Conservation (phyloP, 2,329 filamentous ascomycete genomes). For the Stachybotrys chlorohalonatus region DNA sequence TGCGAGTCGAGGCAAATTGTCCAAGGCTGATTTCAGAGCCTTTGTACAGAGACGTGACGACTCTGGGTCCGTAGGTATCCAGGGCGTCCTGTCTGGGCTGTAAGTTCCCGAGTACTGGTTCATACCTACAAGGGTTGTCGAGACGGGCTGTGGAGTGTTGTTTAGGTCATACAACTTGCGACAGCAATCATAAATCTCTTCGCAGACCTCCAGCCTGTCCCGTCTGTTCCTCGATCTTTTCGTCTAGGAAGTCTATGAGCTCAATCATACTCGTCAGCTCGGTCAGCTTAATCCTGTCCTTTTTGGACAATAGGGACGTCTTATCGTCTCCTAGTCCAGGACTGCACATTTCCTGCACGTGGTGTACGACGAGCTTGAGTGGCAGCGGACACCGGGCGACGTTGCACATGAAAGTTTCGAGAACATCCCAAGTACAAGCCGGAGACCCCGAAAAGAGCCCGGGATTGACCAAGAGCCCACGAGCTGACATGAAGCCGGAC, state of each 20-base stretch:
- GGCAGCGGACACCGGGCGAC: slow-evolving; percentile 49
- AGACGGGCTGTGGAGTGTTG: not conserved
- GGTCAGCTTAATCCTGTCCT: slow-evolving; percentile 42
- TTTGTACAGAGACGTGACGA: slow-evolving; percentile 85
- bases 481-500: slow-evolving; percentile 60
- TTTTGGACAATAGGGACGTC: slow-evolving; percentile 42
- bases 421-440: slow-evolving; percentile 51
- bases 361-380: slow-evolving; percentile 55
- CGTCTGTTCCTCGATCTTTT: slow-evolving; percentile 28
- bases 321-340: slow-evolving; percentile 47
- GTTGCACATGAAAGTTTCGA: slow-evolving; percentile 53
- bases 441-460: slow-evolving; percentile 51
- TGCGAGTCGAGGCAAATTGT: slow-evolving; percentile 42
- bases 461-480: slow-evolving; percentile 59
- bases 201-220: slow-evolving; percentile 20
- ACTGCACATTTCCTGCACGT: slow-evolving; percentile 57
- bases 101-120: slow-evolving; percentile 11
- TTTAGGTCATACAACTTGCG: not conserved
- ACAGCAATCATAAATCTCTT: slow-evolving; percentile 19
- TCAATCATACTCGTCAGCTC: slow-evolving; percentile 45
- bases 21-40: slow-evolving; percentile 65
- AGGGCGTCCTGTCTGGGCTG: slow-evolving; percentile 66
- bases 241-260: slow-evolving; percentile 52
- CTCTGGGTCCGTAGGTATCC: slow-evolving; percentile 68
- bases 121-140: not conserved